A percentile compares a stretch with the other conserved stretches of the same genome.
Evolutionary conservation across 371 early-diverging fungal species (phyloP).

Genomic region (Choanephora cucurbitarum): DNA sequence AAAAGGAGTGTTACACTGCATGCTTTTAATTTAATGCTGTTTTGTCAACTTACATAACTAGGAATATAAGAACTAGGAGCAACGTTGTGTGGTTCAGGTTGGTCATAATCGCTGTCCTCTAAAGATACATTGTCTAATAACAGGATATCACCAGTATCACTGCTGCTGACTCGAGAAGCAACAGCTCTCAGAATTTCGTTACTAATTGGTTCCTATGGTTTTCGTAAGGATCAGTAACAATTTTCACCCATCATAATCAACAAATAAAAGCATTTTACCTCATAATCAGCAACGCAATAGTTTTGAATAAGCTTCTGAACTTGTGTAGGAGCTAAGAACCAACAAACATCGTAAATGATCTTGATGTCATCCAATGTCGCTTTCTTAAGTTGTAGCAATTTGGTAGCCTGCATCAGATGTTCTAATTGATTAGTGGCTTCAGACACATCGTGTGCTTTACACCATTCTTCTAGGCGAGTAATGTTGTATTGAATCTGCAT

Average conservation of each 20-base stretch:
- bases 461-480: conserved; percentile 96
- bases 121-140: conserved; percentile 83
- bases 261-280: conserved; percentile 38
- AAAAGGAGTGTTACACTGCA: no score
- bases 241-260: no score
- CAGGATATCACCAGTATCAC: conserved; percentile 84
- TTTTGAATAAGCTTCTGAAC: conserved; percentile 91
- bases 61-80: conserved; percentile 62
- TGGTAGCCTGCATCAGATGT: conserved; percentile 92
- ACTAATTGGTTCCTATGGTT: conserved; percentile 23
- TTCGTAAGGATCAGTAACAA: no score
- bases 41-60: conserved; percentile 23
- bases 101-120: conserved; percentile 69
- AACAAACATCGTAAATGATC: conserved; percentile 95
- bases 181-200: conserved; percentile 90
- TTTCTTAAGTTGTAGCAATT: conserved; percentile 94
- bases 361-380: conserved; percentile 88
- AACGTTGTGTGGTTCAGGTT: conserved; percentile 60
- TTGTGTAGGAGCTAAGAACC: conserved; percentile 90
- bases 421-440: conserved; percentile 90
- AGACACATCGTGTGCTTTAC: conserved; percentile 87
- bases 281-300: conserved; percentile 78
- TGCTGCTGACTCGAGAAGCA: conserved; percentile 78
- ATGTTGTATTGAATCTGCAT: conserved; percentile 99
- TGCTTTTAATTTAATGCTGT: background rate